These are phyloP conservation scores for Rhinocladiella similis DNA, from an alignment of 2,329 filamentous ascomycete genomes.

Conservation along the genomic window DNA sequence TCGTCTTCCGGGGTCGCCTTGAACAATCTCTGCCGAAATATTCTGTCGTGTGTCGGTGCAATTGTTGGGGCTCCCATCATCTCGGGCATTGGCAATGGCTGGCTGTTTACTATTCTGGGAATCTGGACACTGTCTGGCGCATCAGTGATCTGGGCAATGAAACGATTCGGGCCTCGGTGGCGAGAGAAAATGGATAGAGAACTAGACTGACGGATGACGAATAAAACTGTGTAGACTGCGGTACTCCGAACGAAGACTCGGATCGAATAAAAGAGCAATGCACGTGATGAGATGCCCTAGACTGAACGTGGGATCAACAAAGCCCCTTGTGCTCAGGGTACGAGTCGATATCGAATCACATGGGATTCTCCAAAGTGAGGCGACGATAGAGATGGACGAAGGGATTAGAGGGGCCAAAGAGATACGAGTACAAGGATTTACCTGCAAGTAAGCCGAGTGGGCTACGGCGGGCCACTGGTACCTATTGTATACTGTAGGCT, in stretches of 20 bases:
- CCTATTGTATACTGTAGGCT: background rate
- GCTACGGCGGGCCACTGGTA: background rate
- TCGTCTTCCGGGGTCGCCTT: conserved; percentile 71
- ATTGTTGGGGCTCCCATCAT: conserved; percentile 72
- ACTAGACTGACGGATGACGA: conserved; percentile 5
- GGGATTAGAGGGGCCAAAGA: background rate
- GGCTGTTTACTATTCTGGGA: conserved; percentile 68
- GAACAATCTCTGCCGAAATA: conserved; percentile 77
- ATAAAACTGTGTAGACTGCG: no score
- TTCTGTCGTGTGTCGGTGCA: conserved; percentile 70
- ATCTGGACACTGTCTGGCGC: conserved; percentile 59
- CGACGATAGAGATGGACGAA: conserved; percentile 7
- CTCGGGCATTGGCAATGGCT: conserved; percentile 69
- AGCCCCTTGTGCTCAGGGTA: background rate
- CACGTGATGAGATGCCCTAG: no score
- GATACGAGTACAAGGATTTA: background rate
- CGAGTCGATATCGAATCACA: no score
- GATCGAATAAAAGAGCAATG: no score
- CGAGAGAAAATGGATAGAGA: conserved; percentile 28
- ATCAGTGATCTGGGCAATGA: conserved; percentile 61
- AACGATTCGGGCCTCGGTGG: conserved; percentile 28
- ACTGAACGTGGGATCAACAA: background rate
- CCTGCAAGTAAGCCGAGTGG: background rate
- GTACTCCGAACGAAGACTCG: no score
- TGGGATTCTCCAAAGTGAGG: conserved; percentile 17